phyloP scores from a whole-genome alignment of 2,329 filamentous ascomycete genomes.

The Fusarium brevicatenulatum region DNA sequence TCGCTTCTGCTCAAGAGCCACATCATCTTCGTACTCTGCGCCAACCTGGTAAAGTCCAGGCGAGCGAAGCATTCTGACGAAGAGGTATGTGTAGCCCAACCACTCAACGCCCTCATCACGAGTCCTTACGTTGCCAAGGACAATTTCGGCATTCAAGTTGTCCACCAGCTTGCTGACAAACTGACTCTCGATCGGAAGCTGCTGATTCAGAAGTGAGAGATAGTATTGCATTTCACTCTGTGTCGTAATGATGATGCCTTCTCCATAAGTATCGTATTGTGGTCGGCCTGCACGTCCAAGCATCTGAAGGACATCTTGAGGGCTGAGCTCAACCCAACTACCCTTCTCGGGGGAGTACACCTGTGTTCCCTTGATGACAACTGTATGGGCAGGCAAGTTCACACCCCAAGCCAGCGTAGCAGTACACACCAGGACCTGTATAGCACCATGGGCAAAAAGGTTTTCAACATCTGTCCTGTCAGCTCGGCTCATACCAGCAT shows the following conservation, averaged over 20 bases:
- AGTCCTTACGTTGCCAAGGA: constrained; percentile 89
- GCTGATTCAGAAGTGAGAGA: constrained; percentile 94
- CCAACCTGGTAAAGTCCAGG: constrained; percentile 96
- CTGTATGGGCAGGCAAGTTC: constrained; percentile 95
- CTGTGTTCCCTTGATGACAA: constrained; percentile 98
- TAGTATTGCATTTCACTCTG: constrained; percentile 97
- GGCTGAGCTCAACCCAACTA: constrained; percentile 97
- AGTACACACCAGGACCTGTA: constrained; percentile 96
- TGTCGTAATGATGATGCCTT: constrained; percentile 98
- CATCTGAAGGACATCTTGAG: constrained; percentile 98
- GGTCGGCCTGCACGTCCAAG: constrained; percentile 95
- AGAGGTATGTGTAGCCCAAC: constrained; percentile 98
- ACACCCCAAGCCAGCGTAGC: constrained; percentile 99
- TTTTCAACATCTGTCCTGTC: constrained; percentile 96
- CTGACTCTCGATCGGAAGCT: constrained; percentile 96
- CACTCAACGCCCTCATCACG: constrained; percentile 98
- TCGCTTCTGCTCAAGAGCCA: constrained; percentile 91
- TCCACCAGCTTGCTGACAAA: constrained; percentile 92
- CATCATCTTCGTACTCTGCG: constrained; percentile 93
- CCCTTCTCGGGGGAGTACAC: constrained; percentile 99
- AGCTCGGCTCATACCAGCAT: constrained; percentile 95
- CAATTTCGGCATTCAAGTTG: constrained; percentile 95
- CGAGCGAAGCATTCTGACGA: constrained; percentile 95
- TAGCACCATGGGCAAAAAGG: constrained; percentile 87
- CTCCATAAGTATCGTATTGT: constrained; percentile 96